Conservation (phyloP, 805 yeast species). For the Wickerhamomyces mucosus region DNA sequence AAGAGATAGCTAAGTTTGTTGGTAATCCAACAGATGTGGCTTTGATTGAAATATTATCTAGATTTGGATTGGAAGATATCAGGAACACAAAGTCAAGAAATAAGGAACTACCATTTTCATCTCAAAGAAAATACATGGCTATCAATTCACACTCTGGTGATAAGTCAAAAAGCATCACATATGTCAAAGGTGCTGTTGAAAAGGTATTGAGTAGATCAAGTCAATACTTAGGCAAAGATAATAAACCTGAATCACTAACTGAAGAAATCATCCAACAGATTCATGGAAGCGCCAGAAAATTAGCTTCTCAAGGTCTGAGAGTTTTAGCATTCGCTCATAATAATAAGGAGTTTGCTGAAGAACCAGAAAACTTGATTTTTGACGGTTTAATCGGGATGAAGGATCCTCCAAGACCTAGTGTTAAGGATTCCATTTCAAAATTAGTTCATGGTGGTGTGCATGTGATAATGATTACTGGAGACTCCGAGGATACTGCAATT, state of each 20-base stretch:
- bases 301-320: constrained; percentile 81
- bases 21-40: constrained; percentile 98
- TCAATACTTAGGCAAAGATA: constrained; percentile 48
- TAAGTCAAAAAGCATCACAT: constrained; percentile 43
- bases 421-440: constrained; percentile 60
- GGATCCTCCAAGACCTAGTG: constrained; percentile 95
- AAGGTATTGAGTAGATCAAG: constrained; percentile 52
- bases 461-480: constrained; percentile 98
- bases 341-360: constrained; percentile 27
- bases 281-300: constrained; percentile 43
- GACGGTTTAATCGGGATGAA: constrained; percentile 91
- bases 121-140: constrained; percentile 87
- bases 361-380: constrained; percentile 57
- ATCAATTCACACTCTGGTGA: constrained; percentile 56
- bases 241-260: constrained; percentile 50
- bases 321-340: constrained; percentile 71
- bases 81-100: constrained; percentile 52
- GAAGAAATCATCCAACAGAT: constrained; percentile 39
- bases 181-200: constrained; percentile 89
- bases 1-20: constrained; percentile 57
- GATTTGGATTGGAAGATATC: constrained; percentile 62
- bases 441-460: constrained; percentile 90
- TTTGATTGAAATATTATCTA: constrained; percentile 59
- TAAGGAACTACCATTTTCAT: constrained; percentile 77
- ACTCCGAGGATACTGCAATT: constrained; percentile 76